Evolutionary conservation across 2,329 filamentous ascomycete genomes (phyloP), one percentile per base, ranked within the genome.

Genomic region (Aureobasidium musti): DNA sequence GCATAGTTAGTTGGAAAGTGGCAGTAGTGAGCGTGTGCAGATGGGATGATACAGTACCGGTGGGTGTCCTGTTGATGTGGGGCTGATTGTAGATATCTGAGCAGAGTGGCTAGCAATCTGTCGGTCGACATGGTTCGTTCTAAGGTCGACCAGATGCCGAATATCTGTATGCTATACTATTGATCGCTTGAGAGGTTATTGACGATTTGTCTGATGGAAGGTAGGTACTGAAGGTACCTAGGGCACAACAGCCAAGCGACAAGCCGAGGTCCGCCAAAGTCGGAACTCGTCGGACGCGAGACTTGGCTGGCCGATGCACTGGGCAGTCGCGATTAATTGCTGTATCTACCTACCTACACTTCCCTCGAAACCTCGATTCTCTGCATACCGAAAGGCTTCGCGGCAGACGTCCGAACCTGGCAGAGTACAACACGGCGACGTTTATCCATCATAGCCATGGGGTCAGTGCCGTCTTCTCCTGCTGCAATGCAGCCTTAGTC

Each of bases 41-140:
- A 26, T 4, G 10, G 23, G 35, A 26, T 4, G 10, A 19, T 11
- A 30, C 19, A 45, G 21, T 78, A 87, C 86, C 82, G 80, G 67
- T 83, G 82, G 39, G 85, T 86, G 77, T 88, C 86, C 74, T 87
- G 82, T 68, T 84, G 81, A 59, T 83, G 81, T 2, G 84, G 82
- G 54, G 84, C 82, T 7, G 82, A 83, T 73, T 88, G 86, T 45
- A 89, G 78, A 37, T 86, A 86, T 69, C 87, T 83, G 70, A 92
- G 80, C 67, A 91, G 84, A 50, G 86, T 87, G 70, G 86, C 87
- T 67, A 91, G 82, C 64, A 91, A 82, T 69, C 84, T 83, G 75
- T 91, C 88, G 71, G 86, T 82, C 70, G 88, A 83, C 89, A 91
- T 91, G 49, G 67, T 78, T 30, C n/a, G n/a, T 2, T 21, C 11